Evolutionary conservation across 768 basidiomycete genomes (phyloP).

Genomic region (Lyophyllum semitale): DNA sequence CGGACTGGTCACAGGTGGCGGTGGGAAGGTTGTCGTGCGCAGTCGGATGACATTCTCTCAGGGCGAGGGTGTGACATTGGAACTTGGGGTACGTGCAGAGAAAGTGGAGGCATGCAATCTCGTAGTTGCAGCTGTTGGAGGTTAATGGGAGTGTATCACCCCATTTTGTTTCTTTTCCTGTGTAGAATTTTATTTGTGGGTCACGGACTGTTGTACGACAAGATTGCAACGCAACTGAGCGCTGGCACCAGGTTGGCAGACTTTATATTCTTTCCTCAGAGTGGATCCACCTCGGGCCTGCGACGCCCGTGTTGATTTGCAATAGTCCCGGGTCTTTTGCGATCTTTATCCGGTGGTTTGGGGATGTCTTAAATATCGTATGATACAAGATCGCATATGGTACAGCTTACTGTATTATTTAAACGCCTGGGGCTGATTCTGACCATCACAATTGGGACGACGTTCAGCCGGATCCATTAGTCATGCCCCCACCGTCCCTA

Average conservation of each 20-base stretch:
- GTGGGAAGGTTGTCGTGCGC: constrained; percentile 93
- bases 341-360: constrained; percentile 18
- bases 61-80: constrained; percentile 90
- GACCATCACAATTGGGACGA: constrained; percentile 12
- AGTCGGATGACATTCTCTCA: constrained; percentile 94
- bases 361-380: constrained; percentile 27
- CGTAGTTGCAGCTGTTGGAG: constrained; percentile 87
- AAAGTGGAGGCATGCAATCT: constrained; percentile 83
- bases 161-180: constrained; percentile 9
- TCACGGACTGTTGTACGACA: constrained; percentile 7
- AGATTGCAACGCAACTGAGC: not conserved
- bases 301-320: constrained; percentile 9
- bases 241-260: not conserved
- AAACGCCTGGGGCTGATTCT: constrained; percentile 1
- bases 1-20: constrained; percentile 87
- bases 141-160: constrained; percentile 32
- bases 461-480: constrained; percentile 5
- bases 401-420: constrained; percentile 11
- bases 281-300: constrained; percentile 8
- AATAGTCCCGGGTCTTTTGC: constrained; percentile 12
- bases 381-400: constrained; percentile 23
- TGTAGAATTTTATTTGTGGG: constrained; percentile 10
- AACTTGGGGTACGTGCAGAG: constrained; percentile 90
- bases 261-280: not conserved
- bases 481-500: constrained; percentile 59